These are phyloP conservation scores for Fusarium irregulare DNA, from an alignment of 2,329 filamentous ascomycete species.

Conservation along the genomic window DNA sequence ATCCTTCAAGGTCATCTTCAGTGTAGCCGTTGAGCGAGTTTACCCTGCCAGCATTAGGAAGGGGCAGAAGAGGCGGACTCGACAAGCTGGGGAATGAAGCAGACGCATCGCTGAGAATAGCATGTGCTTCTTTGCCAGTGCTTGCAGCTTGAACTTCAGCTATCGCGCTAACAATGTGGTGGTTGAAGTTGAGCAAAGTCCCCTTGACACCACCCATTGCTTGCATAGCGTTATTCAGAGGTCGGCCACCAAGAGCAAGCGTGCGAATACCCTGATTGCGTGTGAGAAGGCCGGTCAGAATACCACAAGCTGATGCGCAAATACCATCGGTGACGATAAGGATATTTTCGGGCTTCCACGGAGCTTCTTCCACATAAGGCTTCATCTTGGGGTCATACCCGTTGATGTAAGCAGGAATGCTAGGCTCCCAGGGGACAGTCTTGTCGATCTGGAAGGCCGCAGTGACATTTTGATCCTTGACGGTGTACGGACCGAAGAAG, in stretches of 20 bases:
- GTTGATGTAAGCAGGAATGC: slow-evolving; percentile 31
- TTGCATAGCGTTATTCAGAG: slow-evolving; percentile 66
- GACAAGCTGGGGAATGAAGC: slow-evolving; percentile 28
- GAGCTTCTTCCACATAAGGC: slow-evolving; percentile 28
- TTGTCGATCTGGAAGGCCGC: slow-evolving; percentile 34
- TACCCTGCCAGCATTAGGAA: slow-evolving; percentile 45
- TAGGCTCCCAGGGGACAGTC: slow-evolving; percentile 18
- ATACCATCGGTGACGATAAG: slow-evolving; percentile 41
- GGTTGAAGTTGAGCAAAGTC: slow-evolving; percentile 41
- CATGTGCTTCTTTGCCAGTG: slow-evolving; percentile 14
- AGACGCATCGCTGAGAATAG: slow-evolving; percentile 17
- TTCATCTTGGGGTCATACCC: slow-evolving; percentile 31
- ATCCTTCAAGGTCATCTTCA: slow-evolving; percentile 39
- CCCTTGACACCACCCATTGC: slow-evolving; percentile 75
- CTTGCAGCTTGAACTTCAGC: slow-evolving; percentile 18
- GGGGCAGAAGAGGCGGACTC: slow-evolving; percentile 50
- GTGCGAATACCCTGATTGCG: slow-evolving; percentile 51
- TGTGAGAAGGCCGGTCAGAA: slow-evolving; percentile 44
- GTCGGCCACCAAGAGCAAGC: slow-evolving; percentile 70
- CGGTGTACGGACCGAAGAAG: slow-evolving; percentile 40
- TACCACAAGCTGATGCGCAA: slow-evolving; percentile 42
- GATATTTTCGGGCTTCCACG: slow-evolving; percentile 43
- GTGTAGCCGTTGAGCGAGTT: slow-evolving; percentile 39
- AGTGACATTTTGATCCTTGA: slow-evolving; percentile 39
- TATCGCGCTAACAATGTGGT: slow-evolving; percentile 21